Base-by-base conservation (phyloP, 305 asterid genomes). In the Nicotiana rustica region DNA sequence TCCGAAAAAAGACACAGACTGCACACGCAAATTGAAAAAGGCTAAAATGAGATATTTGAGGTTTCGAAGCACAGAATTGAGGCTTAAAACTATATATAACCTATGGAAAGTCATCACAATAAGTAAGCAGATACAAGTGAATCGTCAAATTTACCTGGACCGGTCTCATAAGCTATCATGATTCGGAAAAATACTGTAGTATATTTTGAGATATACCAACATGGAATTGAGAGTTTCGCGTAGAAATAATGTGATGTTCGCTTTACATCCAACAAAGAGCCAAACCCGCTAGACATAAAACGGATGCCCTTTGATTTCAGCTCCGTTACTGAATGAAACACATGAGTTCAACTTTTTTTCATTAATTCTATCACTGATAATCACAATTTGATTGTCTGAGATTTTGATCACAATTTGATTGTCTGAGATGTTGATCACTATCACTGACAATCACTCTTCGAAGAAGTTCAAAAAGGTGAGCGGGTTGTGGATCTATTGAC, bases 241-340 rank as follows among this genome's bases (percentile, higher is more conserved):
- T 1, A 67, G 62, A 75, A 76, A 3, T 7, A 21, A 10, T 64
- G 18, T 4, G 90, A 67, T 10, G 55, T n/a, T 70, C 86, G 80
- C 1, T 12, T 77, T 33, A 84, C 25, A 41, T 77, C 61, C 61
- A 3, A 82, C 47, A 84, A 8, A 38, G 86, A 81, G 15, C 67
- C 0, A 3, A 77, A 10, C 5, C 31, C 44, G 7, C 61, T 15
- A 56, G 61, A 18, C 7, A 4, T 9, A 67, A 86, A 84, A n/a
- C 68, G 69, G 47, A 89, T 85, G 10, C 92, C 90, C 82, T 85
- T 89, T 1, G 84, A 85, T 77, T 86, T 85, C 6, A 88, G 85
- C 2, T 85, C 84, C 4, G 82, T 85, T 3, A 81, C 88, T 0
- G 88, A 83, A 5, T 81, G 81, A 67, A 79, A 82, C 1, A 49